Percentiles rank a stretch among this genome's conserved stretches.
Conservation (phyloP, 78 protist genomes). For the Diacronema lutheri region DNA sequence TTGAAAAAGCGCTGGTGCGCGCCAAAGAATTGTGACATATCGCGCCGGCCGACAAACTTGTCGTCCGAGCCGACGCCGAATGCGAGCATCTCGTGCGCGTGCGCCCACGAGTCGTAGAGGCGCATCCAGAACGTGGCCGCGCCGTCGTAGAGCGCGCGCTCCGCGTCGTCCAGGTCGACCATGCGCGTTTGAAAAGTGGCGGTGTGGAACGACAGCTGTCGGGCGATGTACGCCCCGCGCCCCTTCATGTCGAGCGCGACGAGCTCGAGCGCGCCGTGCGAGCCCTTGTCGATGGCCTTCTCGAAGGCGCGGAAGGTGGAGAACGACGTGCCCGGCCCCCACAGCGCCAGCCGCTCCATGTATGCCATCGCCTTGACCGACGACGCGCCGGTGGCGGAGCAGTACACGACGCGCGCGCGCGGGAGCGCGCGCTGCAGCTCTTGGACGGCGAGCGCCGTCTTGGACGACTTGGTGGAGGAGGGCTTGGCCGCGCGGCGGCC, state of each 20-base stretch:
- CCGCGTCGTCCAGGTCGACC: not conserved
- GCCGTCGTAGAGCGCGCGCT: not conserved
- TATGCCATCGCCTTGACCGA: constrained; percentile 18
- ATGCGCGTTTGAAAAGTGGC: not conserved
- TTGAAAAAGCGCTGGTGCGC: constrained; percentile 38
- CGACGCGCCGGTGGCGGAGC: constrained; percentile 32
- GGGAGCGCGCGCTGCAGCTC: constrained; percentile 9
- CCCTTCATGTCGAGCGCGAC: constrained; percentile 39
- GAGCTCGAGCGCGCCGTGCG: constrained; percentile 24
- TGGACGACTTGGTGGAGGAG: not conserved
- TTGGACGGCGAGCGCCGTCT: not conserved
- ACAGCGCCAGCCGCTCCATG: constrained; percentile 26
- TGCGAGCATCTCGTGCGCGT: not conserved
- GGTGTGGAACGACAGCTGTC: constrained; percentile 1
- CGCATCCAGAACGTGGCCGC: not conserved
- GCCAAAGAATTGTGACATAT: not conserved
- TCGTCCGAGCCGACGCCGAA: not conserved
- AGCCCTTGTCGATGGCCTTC: not conserved
- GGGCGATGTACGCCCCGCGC: constrained; percentile 21
- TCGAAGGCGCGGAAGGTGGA: not conserved
- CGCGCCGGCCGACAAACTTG: not conserved
- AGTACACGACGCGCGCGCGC: constrained; percentile 36
- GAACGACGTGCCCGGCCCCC: constrained; percentile 26
- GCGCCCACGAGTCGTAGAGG: not conserved
- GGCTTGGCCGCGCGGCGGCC: not conserved